Evolutionary conservation across 1,139 yeast species (phyloP).

Genomic region (Kazachstania sp.): DNA sequence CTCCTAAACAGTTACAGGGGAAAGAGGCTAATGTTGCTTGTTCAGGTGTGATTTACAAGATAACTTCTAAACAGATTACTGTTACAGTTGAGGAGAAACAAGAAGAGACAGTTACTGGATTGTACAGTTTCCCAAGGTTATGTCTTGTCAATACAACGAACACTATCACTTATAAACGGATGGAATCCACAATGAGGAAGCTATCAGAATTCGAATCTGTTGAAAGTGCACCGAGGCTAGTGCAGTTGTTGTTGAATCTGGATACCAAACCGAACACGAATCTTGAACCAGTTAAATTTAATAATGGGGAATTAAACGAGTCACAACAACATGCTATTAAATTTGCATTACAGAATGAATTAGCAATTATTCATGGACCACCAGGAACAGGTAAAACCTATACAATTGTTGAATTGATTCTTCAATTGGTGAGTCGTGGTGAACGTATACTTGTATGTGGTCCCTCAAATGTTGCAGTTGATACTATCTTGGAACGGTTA

Average conservation of each 20-base stretch:
- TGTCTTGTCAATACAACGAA: constrained; percentile 64
- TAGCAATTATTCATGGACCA: constrained; percentile 64
- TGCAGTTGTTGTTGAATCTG: constrained; percentile 22
- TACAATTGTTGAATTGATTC: constrained; percentile 75
- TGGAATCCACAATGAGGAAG: constrained; percentile 71
- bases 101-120: constrained; percentile 41
- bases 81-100: constrained; percentile 55
- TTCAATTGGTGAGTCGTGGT: constrained; percentile 55
- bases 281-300: constrained; percentile 30
- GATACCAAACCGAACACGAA: constrained; percentile 8
- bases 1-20: constrained; percentile 25
- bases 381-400: constrained; percentile 82
- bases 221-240: constrained; percentile 25
- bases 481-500: constrained; percentile 77
- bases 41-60: constrained; percentile 32
- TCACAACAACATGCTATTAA: constrained; percentile 65
- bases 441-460: constrained; percentile 77
- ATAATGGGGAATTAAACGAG: constrained; percentile 49
- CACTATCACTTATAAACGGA: constrained; percentile 64
- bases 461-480: constrained; percentile 92
- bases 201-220: constrained; percentile 40
- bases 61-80: constrained; percentile 39
- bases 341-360: constrained; percentile 41
- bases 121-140: constrained; percentile 33
- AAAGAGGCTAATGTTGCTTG: constrained; percentile 16